Evolutionary conservation across 352 stramenopile species (phyloP).

Genomic region (Phytopythium vexans): DNA sequence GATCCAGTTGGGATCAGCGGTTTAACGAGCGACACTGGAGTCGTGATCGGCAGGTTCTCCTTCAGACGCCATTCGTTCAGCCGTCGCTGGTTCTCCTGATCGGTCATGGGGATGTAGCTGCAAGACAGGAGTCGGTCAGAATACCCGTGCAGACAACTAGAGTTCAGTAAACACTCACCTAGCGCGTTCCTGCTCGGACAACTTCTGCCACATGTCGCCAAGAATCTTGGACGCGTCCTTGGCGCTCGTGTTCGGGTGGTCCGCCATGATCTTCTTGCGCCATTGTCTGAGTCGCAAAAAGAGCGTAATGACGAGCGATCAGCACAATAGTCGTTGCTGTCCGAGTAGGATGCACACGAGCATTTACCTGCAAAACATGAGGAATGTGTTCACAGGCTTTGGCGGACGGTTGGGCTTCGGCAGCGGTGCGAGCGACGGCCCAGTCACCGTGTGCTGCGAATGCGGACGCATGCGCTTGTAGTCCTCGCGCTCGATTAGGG

Average conservation of each 20-base stretch:
- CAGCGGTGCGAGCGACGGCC: constrained; percentile 16
- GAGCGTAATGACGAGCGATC: neutral
- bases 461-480: constrained; percentile 77
- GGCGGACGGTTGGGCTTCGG: constrained; percentile 64
- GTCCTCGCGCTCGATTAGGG: constrained; percentile 67
- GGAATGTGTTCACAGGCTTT: constrained; percentile 83
- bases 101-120: constrained; percentile 72
- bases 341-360: neutral
- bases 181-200: constrained; percentile 71
- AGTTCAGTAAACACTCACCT: constrained; percentile 20
- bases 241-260: constrained; percentile 64
- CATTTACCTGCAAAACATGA: constrained; percentile 72
- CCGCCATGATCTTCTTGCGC: constrained; percentile 78
- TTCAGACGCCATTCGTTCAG: constrained; percentile 79
- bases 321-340: neutral
- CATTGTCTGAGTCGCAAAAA: constrained; percentile 35
- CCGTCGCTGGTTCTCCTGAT: constrained; percentile 71
- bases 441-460: constrained; percentile 43
- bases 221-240: constrained; percentile 83
- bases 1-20: neutral
- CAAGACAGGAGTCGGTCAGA: neutral
- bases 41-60: constrained; percentile 46
- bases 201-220: constrained; percentile 84
- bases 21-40: neutral
- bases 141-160: neutral